Percentiles rank a stretch among this genome's conserved stretches.
Evolutionary conservation across 176 grass and related monocot genomes (phyloP).

Genomic region (Aegilops longissima): DNA sequence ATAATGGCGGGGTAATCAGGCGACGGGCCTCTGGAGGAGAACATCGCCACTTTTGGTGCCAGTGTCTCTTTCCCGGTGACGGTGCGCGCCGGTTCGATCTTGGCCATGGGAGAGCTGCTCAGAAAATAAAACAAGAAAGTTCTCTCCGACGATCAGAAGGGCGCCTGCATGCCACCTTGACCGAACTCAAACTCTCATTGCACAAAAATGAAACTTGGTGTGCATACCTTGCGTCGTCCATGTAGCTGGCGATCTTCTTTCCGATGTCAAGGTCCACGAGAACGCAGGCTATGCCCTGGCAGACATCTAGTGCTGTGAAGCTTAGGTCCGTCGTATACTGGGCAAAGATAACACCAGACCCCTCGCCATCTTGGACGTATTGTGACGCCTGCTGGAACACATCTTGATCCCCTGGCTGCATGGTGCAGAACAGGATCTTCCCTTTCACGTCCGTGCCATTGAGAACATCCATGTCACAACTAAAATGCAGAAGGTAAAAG

Average conservation of each 20-base stretch:
- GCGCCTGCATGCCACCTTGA: too few relatives aligned
- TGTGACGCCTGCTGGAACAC: too few relatives aligned
- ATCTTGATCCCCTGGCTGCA: too few relatives aligned
- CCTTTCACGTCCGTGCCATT: too few relatives aligned
- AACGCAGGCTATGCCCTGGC: constrained; percentile 6
- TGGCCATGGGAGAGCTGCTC: constrained; percentile 11
- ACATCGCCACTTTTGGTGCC: constrained; percentile 19
- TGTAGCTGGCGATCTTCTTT: not conserved
- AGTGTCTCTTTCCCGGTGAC: not conserved
- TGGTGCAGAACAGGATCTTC: too few relatives aligned
- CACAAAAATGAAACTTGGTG: too few relatives aligned
- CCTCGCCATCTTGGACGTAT: not conserved
- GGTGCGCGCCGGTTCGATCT: constrained; percentile 14
- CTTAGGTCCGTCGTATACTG: not conserved
- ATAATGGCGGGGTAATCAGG: not conserved
- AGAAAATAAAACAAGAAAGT: not conserved
- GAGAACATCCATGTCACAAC: too few relatives aligned
- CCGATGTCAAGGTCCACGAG: constrained; percentile 23
- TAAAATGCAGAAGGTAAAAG: too few relatives aligned
- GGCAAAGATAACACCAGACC: constrained; percentile 5
- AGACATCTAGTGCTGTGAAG: not conserved
- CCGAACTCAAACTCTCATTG: too few relatives aligned
- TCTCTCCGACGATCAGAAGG: too few relatives aligned
- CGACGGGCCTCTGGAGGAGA: constrained; percentile 26
- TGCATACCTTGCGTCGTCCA: not conserved